Base-by-base conservation (phyloP, 108 stramenopile genomes). In the Skeletonema costatum region DNA sequence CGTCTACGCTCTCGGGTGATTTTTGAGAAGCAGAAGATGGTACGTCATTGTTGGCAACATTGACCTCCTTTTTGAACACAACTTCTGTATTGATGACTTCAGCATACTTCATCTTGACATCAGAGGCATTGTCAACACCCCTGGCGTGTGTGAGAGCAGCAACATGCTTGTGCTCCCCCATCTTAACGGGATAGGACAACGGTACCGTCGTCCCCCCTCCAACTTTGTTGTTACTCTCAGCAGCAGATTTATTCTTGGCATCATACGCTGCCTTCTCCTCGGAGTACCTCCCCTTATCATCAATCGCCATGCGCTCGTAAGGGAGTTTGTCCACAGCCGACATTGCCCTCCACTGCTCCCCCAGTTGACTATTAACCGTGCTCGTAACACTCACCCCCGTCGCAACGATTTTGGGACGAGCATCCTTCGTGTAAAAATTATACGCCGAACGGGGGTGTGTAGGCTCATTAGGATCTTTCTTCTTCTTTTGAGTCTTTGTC, bases 401-500 rank as follows among this genome's bases (percentile, higher is more conserved):
- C 11, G 44, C 44, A 4, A 16, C 16, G 3, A 46, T 46, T 46
- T 46, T 46, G 4, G 44, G 44, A 56, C 53, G 53, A 21, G 53
- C 53, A 21, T 25, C 25, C 53, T 19, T 56, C n/a, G 19, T 8
- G 21, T 25, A 56, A 25, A 56, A 25, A 56, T 29, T 25, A 25
- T 56, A 56, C 16, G 53, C 7, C 3, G 19, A 25, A n/a, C 53
- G 53, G 9, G 9, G 3, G 0, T 56, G 19, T n/a, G 29, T 56
- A 1, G 53, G 53, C 2, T 25, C 21, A 56, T 56, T 56, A 25
- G 53, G 53, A 25, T 56, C 53, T 25, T 56, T 56, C 53, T 56
- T 25, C 53, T 56, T 56, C 25, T 56, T 56, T 56, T 56, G 53
- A 56, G 56, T 64, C 56, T 44, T 64, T 51, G 56, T 10, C 56